Evolutionary conservation across 257 asterid species (phyloP).

Genomic region (Mentha longifolia): DNA sequence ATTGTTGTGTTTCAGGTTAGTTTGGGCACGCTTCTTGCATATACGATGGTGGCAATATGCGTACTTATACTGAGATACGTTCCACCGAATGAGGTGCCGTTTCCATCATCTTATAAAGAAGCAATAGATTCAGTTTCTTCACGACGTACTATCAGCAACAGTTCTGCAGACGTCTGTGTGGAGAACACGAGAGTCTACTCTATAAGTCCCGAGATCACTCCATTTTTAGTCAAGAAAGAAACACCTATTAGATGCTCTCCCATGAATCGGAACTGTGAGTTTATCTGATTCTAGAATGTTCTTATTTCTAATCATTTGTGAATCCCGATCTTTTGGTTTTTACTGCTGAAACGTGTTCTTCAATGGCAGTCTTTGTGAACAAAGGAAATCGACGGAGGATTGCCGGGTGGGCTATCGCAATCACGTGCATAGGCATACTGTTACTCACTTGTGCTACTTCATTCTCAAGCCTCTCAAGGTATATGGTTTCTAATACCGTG

Average conservation of each 20-base stretch:
- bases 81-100: constrained; percentile 89
- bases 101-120: constrained; percentile 76
- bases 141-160: constrained; percentile 41
- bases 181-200: constrained; percentile 43
- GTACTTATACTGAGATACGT: constrained; percentile 91
- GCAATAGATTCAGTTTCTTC: constrained; percentile 81
- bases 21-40: constrained; percentile 98
- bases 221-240: constrained; percentile 57
- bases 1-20: constrained; percentile 73
- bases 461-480: constrained; percentile 60
- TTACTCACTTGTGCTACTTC: constrained; percentile 79
- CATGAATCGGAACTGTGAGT: constrained; percentile 60
- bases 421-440: constrained; percentile 72
- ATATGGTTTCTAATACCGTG: constrained; percentile 24
- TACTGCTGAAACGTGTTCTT: background rate
- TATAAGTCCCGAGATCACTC: constrained; percentile 42
- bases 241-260: constrained; percentile 48
- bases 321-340: too few relatives aligned
- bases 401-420: constrained; percentile 88
- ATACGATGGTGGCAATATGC: constrained; percentile 85
- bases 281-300: background rate
- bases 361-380: constrained; percentile 43
- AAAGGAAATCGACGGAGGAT: constrained; percentile 66
- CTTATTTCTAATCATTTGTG: too few relatives aligned
- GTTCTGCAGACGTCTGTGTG: constrained; percentile 38